Evolutionary conservation across 768 basidiomycete genomes (phyloP).

Genomic region (Suillus tomentosus): DNA sequence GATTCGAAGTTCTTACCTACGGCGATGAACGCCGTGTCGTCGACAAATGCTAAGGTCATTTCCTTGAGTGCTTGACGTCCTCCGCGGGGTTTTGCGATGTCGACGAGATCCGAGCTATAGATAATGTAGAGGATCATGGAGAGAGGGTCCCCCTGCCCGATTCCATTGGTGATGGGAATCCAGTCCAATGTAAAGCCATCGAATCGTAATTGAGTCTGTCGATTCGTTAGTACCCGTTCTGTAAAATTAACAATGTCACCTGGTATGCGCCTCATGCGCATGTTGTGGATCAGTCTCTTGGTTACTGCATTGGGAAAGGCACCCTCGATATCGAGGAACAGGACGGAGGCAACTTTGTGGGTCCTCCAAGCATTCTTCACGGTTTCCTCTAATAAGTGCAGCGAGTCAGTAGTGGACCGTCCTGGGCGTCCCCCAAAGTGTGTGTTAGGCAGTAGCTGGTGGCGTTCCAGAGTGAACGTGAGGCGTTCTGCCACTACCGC

Average conservation of each 20-base stretch:
- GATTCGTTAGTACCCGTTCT: background rate
- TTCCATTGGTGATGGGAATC: background rate
- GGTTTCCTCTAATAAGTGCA: background rate
- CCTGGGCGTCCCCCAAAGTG: background rate
- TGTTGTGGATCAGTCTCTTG: background rate
- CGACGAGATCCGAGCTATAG: background rate
- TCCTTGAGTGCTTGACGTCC: background rate
- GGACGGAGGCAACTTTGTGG: background rate
- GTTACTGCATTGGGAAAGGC: background rate
- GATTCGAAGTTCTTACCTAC: background rate
- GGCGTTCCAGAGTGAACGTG: background rate
- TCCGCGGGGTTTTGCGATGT: accelerated
- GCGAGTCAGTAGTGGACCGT: background rate
- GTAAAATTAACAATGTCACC: background rate
- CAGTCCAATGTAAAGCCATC: accelerated
- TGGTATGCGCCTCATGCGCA: background rate
- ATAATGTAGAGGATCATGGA: background rate
- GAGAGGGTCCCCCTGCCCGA: background rate
- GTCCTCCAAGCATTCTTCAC: background rate
- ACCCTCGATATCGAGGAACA: background rate
- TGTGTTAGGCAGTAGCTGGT: background rate
- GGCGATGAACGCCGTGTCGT: background rate
- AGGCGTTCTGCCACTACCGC: background rate
- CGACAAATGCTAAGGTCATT: background rate
- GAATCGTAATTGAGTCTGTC: background rate